A percentile compares a stretch with the other conserved stretches of the same genome.
phyloP scores from a whole-genome alignment of 345 rosid species.

The Psidium friedrichsthalianum region DNA sequence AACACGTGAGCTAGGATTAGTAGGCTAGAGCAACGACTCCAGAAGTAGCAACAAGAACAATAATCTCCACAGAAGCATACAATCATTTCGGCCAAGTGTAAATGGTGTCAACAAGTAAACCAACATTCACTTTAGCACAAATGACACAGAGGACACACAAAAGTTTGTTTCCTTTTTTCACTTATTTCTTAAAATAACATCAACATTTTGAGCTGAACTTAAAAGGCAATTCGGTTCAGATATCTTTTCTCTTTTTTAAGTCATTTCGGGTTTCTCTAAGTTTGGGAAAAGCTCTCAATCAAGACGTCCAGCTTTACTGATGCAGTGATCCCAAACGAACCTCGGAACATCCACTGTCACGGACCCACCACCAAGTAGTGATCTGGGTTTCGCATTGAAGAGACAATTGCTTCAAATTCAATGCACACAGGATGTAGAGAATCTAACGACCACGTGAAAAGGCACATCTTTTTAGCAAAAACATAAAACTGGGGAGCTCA shows the following conservation, averaged over 20 bases:
- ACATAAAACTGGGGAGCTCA: background rate
- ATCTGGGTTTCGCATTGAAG: slow-evolving; percentile 13
- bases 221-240: background rate
- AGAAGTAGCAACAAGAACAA: background rate
- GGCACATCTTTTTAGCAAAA: background rate
- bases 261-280: background rate
- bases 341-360: slow-evolving; percentile 48
- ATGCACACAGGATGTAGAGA: background rate
- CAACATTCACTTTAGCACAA: background rate
- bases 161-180: background rate
- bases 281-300: background rate
- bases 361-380: slow-evolving; percentile 49
- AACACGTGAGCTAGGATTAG: background rate
- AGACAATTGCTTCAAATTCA: background rate
- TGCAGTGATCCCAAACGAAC: slow-evolving; percentile 57
- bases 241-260: background rate
- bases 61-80: background rate
- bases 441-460: background rate
- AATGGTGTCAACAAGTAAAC: background rate
- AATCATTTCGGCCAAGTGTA: background rate
- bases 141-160: background rate
- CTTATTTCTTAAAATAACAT: background rate
- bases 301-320: slow-evolving; percentile 37
- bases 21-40: background rate
- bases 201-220: background rate